Evolutionary conservation across 169 alveolate species (phyloP).

Genomic region (Plasmodium berghei): DNA sequence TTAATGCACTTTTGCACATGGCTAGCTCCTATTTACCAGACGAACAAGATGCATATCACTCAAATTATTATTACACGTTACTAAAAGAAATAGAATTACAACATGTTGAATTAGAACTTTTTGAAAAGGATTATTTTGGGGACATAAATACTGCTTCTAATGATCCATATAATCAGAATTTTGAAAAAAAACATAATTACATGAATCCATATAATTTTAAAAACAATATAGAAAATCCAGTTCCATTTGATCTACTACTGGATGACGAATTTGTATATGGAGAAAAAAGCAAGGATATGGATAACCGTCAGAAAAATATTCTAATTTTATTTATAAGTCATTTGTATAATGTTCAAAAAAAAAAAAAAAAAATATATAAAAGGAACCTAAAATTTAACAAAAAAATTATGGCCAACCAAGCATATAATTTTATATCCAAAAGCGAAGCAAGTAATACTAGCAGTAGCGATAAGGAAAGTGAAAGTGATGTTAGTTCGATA

Average conservation of each 20-base stretch:
- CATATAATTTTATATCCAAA: no score
- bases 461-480: neutral
- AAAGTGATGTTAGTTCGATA: no score
- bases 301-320: slow-evolving; percentile 33
- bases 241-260: slow-evolving; percentile 25
- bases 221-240: slow-evolving; percentile 19
- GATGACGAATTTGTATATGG: slow-evolving; percentile 67
- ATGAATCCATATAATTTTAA: neutral
- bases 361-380: slow-evolving; percentile 15
- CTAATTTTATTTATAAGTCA: slow-evolving; percentile 22
- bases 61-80: slow-evolving; percentile 37
- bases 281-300: slow-evolving; percentile 21
- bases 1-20: slow-evolving; percentile 63
- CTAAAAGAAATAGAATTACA: slow-evolving; percentile 43
- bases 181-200: neutral
- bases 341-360: slow-evolving; percentile 17
- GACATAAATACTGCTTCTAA: neutral
- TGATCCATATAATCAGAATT: neutral
- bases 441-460: neutral
- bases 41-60: slow-evolving; percentile 16
- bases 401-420: neutral
- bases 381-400: neutral
- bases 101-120: slow-evolving; percentile 1
- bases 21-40: slow-evolving; percentile 63
- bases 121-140: slow-evolving; percentile 9